Evolutionary conservation across 139 green algal species (phyloP).

Genomic region (Chlamydomonas sphaeroides): DNA sequence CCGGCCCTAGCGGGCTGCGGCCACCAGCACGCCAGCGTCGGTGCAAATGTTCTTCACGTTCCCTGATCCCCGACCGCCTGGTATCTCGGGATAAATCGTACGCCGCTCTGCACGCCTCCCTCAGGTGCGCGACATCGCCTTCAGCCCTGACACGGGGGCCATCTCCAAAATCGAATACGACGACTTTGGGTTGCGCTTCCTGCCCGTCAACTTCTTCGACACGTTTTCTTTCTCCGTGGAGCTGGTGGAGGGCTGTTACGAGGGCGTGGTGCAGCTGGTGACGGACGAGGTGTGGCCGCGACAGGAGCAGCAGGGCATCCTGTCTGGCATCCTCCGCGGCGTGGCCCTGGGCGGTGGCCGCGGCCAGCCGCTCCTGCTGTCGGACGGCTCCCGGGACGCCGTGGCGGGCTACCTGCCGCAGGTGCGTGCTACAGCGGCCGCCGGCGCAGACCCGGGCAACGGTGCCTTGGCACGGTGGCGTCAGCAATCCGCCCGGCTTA

Average conservation of each 20-base stretch:
- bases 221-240: slow-evolving; percentile 55
- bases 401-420: neutral
- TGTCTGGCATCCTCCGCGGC: slow-evolving; percentile 51
- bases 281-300: slow-evolving; percentile 45
- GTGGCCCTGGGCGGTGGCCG: neutral
- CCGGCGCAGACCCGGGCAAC: too few species aligned
- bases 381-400: neutral
- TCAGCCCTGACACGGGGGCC: slow-evolving; percentile 77
- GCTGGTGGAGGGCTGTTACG: neutral
- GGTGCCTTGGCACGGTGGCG: too few species aligned
- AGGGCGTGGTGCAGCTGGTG: slow-evolving; percentile 44
- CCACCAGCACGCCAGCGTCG: too few species aligned
- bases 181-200: slow-evolving; percentile 72
- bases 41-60: too few species aligned
- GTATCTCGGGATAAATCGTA: too few species aligned
- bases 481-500: too few species aligned
- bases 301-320: slow-evolving; percentile 58
- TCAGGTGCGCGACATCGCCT: slow-evolving; percentile 80
- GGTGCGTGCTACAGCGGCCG: too few species aligned
- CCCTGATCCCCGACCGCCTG: too few species aligned
- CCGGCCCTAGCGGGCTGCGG: too few species aligned
- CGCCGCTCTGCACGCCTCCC: too few species aligned
- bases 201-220: slow-evolving; percentile 76
- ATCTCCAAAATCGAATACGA: slow-evolving; percentile 75
- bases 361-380: slow-evolving; percentile 7